A percentile compares a stretch with the other conserved stretches of the same genome.
Conservation (phyloP, 495 filamentous ascomycete genomes). For the Hyaloscypha bicolor region DNA sequence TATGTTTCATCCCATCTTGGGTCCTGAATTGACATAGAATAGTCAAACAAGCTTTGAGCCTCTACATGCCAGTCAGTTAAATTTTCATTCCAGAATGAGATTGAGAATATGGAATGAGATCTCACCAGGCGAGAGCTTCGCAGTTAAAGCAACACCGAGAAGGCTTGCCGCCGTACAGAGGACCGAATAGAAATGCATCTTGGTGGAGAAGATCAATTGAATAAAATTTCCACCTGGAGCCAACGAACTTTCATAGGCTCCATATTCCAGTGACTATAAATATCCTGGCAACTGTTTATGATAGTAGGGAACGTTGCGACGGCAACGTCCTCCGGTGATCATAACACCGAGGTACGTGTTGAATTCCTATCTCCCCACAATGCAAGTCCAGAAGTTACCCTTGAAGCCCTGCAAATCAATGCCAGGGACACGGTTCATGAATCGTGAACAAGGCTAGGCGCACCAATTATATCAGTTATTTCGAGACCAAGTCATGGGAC, state of each 20-base stretch:
- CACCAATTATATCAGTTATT: too few species aligned
- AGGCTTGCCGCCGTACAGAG: neutral
- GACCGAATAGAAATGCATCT: conserved; percentile 2
- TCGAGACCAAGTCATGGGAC: too few species aligned
- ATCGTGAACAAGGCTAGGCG: too few species aligned
- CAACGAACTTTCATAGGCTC: neutral
- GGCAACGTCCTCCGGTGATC: too few species aligned
- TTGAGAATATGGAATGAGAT: neutral
- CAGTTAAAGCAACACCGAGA: conserved; percentile 6
- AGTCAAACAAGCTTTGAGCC: conserved; percentile 37
- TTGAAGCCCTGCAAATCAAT: too few species aligned
- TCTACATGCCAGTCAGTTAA: conserved; percentile 16
- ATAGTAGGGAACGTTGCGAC: neutral
- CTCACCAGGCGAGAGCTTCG: neutral
- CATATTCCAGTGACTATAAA: neutral
- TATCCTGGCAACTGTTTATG: neutral
- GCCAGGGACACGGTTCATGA: too few species aligned
- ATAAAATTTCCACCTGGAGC: neutral
- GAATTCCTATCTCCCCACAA: too few species aligned
- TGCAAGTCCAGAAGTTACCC: too few species aligned
- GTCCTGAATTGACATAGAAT: conserved; percentile 36
- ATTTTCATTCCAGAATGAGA: conserved; percentile 11
- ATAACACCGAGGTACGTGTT: too few species aligned
- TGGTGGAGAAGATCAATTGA: neutral
- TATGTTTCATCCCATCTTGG: conserved; percentile 37